These are phyloP conservation scores for Geoglossum glabrum DNA, from an alignment of 495 filamentous ascomycete species.

Conservation along the genomic window DNA sequence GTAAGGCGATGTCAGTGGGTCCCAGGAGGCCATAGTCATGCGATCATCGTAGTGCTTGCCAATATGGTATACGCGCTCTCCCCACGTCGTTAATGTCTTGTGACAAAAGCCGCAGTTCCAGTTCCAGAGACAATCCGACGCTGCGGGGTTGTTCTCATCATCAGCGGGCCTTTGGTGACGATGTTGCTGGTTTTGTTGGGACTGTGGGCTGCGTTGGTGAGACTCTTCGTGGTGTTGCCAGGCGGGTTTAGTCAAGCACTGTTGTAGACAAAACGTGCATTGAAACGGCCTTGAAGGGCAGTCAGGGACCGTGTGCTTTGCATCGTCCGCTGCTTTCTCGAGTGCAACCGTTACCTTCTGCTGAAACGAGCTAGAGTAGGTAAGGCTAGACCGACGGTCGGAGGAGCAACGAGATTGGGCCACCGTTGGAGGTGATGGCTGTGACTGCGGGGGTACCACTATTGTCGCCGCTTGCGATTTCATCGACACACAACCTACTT, in stretches of 20 bases:
- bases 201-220: neutral
- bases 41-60: neutral
- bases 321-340: neutral
- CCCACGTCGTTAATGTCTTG: neutral
- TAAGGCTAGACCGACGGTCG: neutral
- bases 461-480: neutral
- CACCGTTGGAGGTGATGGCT: neutral
- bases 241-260: neutral
- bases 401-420: neutral
- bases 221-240: neutral
- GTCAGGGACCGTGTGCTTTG: neutral
- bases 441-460: neutral
- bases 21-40: neutral
- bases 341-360: neutral
- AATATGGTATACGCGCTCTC: neutral
- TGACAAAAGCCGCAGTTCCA: neutral
- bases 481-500: neutral
- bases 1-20: neutral
- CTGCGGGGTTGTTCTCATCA: neutral
- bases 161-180: neutral
- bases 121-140: neutral
- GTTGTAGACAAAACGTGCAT: neutral
- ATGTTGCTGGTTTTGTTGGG: neutral
- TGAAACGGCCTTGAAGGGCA: neutral
- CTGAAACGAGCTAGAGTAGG: neutral